Evolutionary conservation across 345 rosid genomes (phyloP).

Genomic region (Fremontodendron californicum): DNA sequence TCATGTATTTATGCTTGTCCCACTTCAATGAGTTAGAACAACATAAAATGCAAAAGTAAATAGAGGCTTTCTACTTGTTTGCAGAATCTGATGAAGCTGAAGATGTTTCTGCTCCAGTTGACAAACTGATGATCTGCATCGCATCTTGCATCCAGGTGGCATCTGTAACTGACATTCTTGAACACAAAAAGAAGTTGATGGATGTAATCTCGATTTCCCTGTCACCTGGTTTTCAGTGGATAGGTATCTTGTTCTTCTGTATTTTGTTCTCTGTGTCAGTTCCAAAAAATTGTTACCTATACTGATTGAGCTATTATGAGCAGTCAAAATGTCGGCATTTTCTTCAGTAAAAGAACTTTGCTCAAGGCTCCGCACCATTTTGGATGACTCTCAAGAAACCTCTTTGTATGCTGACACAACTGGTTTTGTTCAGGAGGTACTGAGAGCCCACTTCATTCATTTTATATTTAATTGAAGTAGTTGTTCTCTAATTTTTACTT

Average conservation of each 20-base stretch:
- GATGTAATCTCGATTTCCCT: slow-evolving; percentile 42
- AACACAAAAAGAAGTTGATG: slow-evolving; percentile 53
- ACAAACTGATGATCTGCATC: slow-evolving; percentile 65
- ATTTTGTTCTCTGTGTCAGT: background rate
- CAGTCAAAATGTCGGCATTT: slow-evolving; percentile 82
- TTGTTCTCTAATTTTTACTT: slow-evolving; percentile 5
- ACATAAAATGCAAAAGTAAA: background rate
- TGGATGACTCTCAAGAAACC: slow-evolving; percentile 36
- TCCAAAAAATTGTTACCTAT: background rate
- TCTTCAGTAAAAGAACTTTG: slow-evolving; percentile 66
- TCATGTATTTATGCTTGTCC: background rate
- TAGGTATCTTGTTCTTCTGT: slow-evolving; percentile 47
- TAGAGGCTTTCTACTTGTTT: slow-evolving; percentile 11
- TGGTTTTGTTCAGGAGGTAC: slow-evolving; percentile 67
- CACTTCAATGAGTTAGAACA: background rate
- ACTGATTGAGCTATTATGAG: slow-evolving; percentile 21
- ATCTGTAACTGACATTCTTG: slow-evolving; percentile 45
- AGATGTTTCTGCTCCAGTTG: slow-evolving; percentile 50
- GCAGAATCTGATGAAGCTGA: slow-evolving; percentile 57
- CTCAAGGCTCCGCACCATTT: slow-evolving; percentile 44
- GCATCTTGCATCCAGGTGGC: slow-evolving; percentile 68
- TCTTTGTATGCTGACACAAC: slow-evolving; percentile 30
- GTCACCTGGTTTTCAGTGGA: slow-evolving; percentile 77
- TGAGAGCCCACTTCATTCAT: background rate
- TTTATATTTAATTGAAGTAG: background rate